Percentiles rank a stretch among this genome's conserved stretches.
Conservation (phyloP, 331 rosid species). For the Malus hybrid region DNA sequence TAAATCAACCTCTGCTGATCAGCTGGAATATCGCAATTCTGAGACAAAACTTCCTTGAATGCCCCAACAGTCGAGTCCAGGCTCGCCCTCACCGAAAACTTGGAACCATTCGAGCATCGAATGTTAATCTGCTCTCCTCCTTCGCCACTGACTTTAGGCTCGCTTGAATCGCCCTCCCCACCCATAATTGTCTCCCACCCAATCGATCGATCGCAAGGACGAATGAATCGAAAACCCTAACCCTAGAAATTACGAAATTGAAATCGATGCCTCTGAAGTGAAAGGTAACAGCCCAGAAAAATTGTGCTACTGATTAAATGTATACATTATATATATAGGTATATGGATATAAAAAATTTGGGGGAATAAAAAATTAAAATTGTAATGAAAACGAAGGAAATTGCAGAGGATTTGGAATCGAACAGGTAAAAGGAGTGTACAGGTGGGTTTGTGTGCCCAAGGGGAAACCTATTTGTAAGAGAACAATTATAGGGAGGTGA, state of each 20-base stretch:
- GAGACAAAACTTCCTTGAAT: slow-evolving; percentile 43
- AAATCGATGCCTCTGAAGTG: neutral
- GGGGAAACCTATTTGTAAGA: neutral
- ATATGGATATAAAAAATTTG: neutral
- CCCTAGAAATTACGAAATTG: neutral
- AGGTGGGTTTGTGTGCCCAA: neutral
- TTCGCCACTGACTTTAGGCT: slow-evolving; percentile 23
- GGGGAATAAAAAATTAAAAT: neutral
- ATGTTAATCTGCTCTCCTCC: slow-evolving; percentile 35
- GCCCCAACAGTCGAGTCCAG: slow-evolving; percentile 32
- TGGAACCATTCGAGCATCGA: slow-evolving; percentile 48
- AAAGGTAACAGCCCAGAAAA: neutral
- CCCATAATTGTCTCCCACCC: slow-evolving; percentile 25
- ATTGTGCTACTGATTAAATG: neutral
- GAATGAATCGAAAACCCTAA: slow-evolving; percentile 10
- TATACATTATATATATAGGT: neutral
- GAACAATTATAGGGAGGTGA: neutral
- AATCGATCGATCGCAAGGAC: slow-evolving; percentile 7
- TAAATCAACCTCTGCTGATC: slow-evolving; percentile 59
- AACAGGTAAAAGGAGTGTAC: neutral
- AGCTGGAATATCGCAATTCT: slow-evolving; percentile 51
- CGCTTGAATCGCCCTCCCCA: slow-evolving; percentile 46
- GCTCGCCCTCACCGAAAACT: slow-evolving; percentile 34
- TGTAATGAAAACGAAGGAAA: neutral
- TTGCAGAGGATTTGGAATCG: neutral